Evolutionary conservation across 1,284 basidiomycete genomes (phyloP), one percentile per base, ranked within the genome.

Genomic region (Cystodermella granulosa): DNA sequence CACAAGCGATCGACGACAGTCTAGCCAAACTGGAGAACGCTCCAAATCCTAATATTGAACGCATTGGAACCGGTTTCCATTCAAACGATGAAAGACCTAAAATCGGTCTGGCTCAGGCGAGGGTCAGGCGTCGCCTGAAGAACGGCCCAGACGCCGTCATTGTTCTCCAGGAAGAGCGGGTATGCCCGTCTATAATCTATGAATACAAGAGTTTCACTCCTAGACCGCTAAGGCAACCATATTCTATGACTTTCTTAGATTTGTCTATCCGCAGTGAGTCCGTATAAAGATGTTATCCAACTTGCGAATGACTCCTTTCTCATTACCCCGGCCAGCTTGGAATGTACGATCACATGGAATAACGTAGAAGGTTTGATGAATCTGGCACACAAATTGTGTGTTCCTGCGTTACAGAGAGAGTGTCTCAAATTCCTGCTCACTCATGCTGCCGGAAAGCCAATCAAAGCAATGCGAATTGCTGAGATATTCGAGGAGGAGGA

Each of bases 291-390:
- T 13, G 14, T 3, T 11, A 31, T n/a, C 26, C 8, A 31, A 8
- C 26, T 20, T 17, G n/a, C n/a, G n/a, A n/a, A 15, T 5, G 5
- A 24, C 17, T 24, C 39, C 17, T 22, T 20, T n/a, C 15, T 39
- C 31, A n/a, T 44, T 13, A 20, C 14, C 37, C 24, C 24, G 18
- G 46, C 16, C 55, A 90, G 87, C 55, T 76, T 92, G 44, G 84
- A 91, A 56, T 93, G 91, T 67, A 89, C 87, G 7, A 91, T 93
- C 46, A 86, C 87, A 2, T 95, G 91, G 91, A 89, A 90, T 54
- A 94, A 94, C 61, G 91, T 91, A 23, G 90, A 89, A 56, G 83
- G 84, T 34, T 75, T 91, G 24, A 87, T 91, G 81, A 88, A 89
- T 59, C 87, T 91, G 34, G 80, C 86, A 2, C 81, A 87, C 62